Evolutionary conservation across 1,139 yeast genomes (phyloP), one percentile per base, ranked within the genome.

Genomic region (Kodamaea ohmeri): DNA sequence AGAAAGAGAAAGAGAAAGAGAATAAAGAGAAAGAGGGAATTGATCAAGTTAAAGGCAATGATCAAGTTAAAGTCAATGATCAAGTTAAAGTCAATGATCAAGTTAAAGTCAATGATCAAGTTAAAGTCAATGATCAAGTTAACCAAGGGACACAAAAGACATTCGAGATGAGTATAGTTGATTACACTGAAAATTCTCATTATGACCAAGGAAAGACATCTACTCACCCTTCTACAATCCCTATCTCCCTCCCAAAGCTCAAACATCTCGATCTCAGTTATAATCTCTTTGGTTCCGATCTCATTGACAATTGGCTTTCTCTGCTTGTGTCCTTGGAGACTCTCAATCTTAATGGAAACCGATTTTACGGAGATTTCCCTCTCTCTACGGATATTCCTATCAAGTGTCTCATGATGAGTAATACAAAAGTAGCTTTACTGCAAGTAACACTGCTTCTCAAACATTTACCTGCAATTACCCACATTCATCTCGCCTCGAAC

Each of bases 261-360:
- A 14, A 18, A 12, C 35, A 38, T 20, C 32, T 41, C 15, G 41
- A 41, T 18, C 26, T 41, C 6, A 35, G 39, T 18, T 41, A 38
- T 21, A 41, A 41, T 19, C 30, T 41, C 18, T 36, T 41, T 31
- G 38, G 64, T 24, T 60, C 89, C 31, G 92, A 85, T 51, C 49
- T 89, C 32, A 73, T 90, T 16, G 73, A 58, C 50, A 86, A 87
- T 51, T 31, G 34, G 34, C 60, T 87, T 35, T 55, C 55, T 6
- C 59, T 63, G 32, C 53, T 81, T 40, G 42, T 48, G 0, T 65
- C 63, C 3, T 49, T 88, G 6, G 45, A 50, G n/a, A 56, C 58
- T 2, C 51, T 88, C 35, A 69, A 73, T 36, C 52, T 87, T 37
- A 80, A 80, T 42, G 92, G 94, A 0, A 86, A 86, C 52, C 58